Base-by-base conservation (phyloP, 192 early-diverging fungal genomes). In the Backusella parvicylindrica region DNA sequence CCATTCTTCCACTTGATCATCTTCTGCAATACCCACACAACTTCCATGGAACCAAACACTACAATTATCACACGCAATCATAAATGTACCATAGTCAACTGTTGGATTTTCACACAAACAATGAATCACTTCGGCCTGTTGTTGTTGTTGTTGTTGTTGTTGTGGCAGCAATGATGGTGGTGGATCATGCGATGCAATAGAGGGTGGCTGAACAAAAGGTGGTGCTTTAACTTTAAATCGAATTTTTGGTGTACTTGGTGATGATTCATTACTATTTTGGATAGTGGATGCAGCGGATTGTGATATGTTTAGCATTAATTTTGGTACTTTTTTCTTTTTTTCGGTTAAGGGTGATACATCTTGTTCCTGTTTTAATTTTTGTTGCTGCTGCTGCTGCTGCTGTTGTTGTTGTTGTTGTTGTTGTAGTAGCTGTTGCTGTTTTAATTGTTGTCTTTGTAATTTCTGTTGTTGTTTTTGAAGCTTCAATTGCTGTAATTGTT, bases 41-140 rank as follows among this genome's bases (percentile, higher is more conserved):
- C 78, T 76, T 40, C 89, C 89, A 82, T 90, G 89, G 71, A 86
- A 90, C 89, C 89, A 90, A n/a, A 82, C 85, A 70, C 81, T 72
- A 60, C 89, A 90, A 21, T 68, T 68, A 72, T 90, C 89, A 72
- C 89, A 90, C 8, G 89, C 86, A 77, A 90, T 83, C 89, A 90
- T 90, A 64, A 90, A 90, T 11, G 79, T 76, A 16, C 87, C 88
- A 77, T 90, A 85, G 53, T 90, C 87, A 63, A 87, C 66, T 13
- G 83, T 80, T n/a, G 89, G 89, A 67, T 85, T 82, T 2, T 81
- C 79, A 56, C 89, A 90, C 23, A 89, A 85, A 70, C 89, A 90
- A 47, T 85, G 78, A 64, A 87, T 89, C 0, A 82, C 66, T 64
- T 90, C 89, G 5, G 65, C 30, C 15, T 53, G 56, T 49, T 28